These are phyloP conservation scores for Nannizziopsis barbatae DNA, from an alignment of 2,329 filamentous ascomycete species.

Conservation along the genomic window DNA sequence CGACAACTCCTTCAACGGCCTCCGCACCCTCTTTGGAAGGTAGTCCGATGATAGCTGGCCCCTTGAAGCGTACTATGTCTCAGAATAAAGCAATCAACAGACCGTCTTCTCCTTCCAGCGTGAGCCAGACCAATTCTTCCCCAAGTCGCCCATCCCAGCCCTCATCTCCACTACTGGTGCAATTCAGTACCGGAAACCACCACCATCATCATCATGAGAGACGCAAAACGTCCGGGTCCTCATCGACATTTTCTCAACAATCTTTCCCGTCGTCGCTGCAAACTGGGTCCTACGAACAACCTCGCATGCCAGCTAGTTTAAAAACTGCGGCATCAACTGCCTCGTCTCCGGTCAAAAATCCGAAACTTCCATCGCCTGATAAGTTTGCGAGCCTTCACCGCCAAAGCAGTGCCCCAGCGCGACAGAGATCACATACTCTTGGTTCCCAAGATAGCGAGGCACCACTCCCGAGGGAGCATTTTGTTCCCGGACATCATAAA, in stretches of 20 bases:
- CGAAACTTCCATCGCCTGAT: slow-evolving; percentile 37
- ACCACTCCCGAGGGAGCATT: slow-evolving; percentile 50
- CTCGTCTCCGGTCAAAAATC: slow-evolving; percentile 44
- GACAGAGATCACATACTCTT: slow-evolving; percentile 80
- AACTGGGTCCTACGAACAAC: slow-evolving; percentile 55
- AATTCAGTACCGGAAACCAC: slow-evolving; percentile 71
- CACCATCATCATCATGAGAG: slow-evolving; percentile 52
- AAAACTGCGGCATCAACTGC: slow-evolving; percentile 42
- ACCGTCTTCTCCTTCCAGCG: slow-evolving; percentile 72
- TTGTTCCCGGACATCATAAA: slow-evolving; percentile 64
- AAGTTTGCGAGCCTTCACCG: slow-evolving; percentile 52
- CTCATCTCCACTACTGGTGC: slow-evolving; percentile 86
- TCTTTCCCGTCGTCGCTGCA: slow-evolving; percentile 24
- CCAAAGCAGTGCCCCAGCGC: slow-evolving; percentile 53
- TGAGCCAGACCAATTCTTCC: slow-evolving; percentile 71
- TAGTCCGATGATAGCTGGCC: slow-evolving; percentile 69
- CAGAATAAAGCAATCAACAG: slow-evolving; percentile 67
- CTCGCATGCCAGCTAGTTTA: slow-evolving; percentile 45
- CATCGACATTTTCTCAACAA: slow-evolving; percentile 71
- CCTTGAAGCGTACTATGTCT: slow-evolving; percentile 70
- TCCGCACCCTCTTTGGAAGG: slow-evolving; percentile 65
- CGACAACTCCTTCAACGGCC: slow-evolving; percentile 25
- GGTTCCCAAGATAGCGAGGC: slow-evolving; percentile 87
- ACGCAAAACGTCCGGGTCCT: slow-evolving; percentile 84
- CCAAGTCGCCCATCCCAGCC: slow-evolving; percentile 75